Base-by-base conservation (phyloP, 2,329 filamentous ascomycete species). In the Calonectria pauciramosa region DNA sequence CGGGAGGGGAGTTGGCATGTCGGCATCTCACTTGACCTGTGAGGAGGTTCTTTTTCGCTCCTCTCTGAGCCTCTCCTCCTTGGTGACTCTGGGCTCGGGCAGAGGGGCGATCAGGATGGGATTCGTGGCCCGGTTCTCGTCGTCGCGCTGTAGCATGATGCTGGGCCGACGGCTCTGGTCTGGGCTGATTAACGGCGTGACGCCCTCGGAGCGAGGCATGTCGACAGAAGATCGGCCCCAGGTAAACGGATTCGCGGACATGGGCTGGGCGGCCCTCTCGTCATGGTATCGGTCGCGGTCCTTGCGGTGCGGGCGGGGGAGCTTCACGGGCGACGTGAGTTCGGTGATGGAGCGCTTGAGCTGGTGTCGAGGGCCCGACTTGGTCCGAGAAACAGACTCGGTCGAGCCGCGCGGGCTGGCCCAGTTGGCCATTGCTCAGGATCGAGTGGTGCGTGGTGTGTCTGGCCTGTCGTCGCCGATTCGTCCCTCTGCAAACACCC, bases 331-430 rank as follows among this genome's bases (percentile, higher is more conserved):
- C 44, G 88, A 87, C 30, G 89, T 86, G 67, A 91, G 79, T 76
- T 91, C 90, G 56, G 88, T 88, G 73, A 91, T 87, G 60, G 91
- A 92, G 41, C 90, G 88, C 74, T 87, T 89, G 74, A 91, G 85
- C 78, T 90, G 89, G 78, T 91, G 90, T 73, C 87, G 87, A 82
- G 80, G 78, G 81, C 78, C 79, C 32, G 80, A 76, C 68, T 79
- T 80, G 71, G 76, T 70, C 56, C 77, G 79, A 51, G 81, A 77
- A 36, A 78, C 74, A 34, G 79, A 78, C 68, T 80, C 77, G 71
- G 72, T 47, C 36, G 80, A 81, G 73, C 80, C 74, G 66, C 79
- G 79, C 36, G 80, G 80, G 71, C 78, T 76, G 69, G 75, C 38
- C 56, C 56, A 78, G 73, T 71, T 80, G 72, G 80, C 73, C 70